These are phyloP conservation scores for Lactarius pseudohatsudake DNA, from an alignment of 768 basidiomycete genomes.

Conservation along the genomic window DNA sequence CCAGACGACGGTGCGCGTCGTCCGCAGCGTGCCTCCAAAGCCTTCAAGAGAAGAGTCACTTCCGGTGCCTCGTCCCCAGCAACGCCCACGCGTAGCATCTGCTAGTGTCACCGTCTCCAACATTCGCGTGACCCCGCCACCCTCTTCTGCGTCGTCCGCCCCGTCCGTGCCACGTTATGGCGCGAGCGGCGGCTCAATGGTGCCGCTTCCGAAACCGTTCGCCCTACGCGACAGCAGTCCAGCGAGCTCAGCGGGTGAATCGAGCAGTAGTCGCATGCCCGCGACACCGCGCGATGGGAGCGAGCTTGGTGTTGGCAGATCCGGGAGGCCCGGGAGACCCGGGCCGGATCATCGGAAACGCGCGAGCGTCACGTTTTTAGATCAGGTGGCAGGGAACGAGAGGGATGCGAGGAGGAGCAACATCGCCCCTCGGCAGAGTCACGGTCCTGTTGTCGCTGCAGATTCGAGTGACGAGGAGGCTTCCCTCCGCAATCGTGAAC, in stretches of 20 bases:
- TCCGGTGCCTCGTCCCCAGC: conserved; percentile 9
- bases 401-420: conserved; percentile 30
- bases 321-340: conserved; percentile 31
- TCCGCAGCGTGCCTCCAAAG: conserved; percentile 7
- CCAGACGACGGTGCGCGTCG: conserved; percentile 20
- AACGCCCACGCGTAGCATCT: conserved; percentile 1
- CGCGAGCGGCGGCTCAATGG: neutral
- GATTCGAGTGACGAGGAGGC: conserved; percentile 19
- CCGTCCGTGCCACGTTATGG: conserved; percentile 7
- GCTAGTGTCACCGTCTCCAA: conserved; percentile 19
- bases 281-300: conserved; percentile 80
- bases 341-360: conserved; percentile 47
- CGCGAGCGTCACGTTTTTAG: conserved; percentile 70
- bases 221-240: conserved; percentile 62
- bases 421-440: conserved; percentile 13
- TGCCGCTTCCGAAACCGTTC: conserved; percentile 52
- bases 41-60: conserved; percentile 15
- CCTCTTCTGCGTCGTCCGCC: conserved; percentile 1
- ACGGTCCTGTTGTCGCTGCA: neutral
- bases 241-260: conserved; percentile 82
- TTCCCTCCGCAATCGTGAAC: conserved; percentile 16
- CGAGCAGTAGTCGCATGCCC: conserved; percentile 73
- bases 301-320: conserved; percentile 42
- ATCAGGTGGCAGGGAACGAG: conserved; percentile 41
- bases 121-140: conserved; percentile 18